Evolutionary conservation across 1,284 basidiomycete species (phyloP).

Genomic region (Trametes versicolor): DNA sequence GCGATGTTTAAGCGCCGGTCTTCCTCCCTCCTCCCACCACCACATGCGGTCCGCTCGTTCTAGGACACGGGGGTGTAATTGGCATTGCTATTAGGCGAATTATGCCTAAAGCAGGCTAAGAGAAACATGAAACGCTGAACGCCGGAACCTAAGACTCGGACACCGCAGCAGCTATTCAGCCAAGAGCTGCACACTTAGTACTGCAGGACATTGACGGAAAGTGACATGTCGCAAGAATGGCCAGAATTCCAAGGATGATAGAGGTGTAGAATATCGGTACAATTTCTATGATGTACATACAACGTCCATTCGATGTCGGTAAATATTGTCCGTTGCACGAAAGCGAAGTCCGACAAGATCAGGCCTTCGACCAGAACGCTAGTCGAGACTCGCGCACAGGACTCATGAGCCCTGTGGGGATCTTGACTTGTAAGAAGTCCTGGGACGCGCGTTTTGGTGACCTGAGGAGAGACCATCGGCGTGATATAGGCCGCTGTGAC

Average conservation of each 20-base stretch:
- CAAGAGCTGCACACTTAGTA: no score
- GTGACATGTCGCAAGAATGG: no score
- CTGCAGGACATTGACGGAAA: no score
- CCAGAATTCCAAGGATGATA: no score
- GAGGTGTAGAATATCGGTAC: no score
- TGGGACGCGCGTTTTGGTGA: slow-evolving; percentile 13
- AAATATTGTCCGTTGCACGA: background rate
- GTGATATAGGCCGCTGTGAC: background rate
- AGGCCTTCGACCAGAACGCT: slow-evolving; percentile 32
- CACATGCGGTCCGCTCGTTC: no score
- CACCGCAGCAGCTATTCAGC: no score
- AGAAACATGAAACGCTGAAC: no score
- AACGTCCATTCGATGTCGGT: background rate
- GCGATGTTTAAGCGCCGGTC: background rate
- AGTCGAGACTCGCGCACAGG: slow-evolving; percentile 27
- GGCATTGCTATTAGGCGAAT: no score
- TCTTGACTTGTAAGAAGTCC: slow-evolving; percentile 36
- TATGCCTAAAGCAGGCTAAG: no score
- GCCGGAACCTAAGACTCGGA: no score
- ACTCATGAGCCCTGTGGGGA: slow-evolving; percentile 31
- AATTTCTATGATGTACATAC: background rate
- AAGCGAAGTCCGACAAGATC: background rate
- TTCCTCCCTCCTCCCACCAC: background rate
- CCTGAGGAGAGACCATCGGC: slow-evolving; percentile 20
- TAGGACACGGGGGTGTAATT: no score